Conservation (phyloP, 2,329 filamentous ascomycete genomes). For the Aspergillus puulaauensis region DNA sequence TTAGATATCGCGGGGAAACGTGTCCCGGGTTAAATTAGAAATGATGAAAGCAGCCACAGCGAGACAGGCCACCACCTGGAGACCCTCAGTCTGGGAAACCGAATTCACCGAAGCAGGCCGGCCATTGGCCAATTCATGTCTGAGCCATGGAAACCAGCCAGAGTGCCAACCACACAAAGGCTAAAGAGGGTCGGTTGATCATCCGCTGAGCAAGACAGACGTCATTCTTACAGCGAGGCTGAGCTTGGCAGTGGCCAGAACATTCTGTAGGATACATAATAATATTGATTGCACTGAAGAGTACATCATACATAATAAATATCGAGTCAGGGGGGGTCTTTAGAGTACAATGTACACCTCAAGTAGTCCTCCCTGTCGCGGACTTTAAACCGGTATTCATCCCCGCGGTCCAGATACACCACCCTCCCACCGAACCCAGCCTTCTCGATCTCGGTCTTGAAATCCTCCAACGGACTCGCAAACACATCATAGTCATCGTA, state of each 20-base stretch:
- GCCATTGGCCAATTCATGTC: neutral
- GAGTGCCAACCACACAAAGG: neutral
- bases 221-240: neutral
- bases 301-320: too few relatives aligned
- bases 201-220: neutral
- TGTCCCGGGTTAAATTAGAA: too few relatives aligned
- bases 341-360: too few relatives aligned
- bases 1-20: too few relatives aligned
- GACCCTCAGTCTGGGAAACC: too few relatives aligned
- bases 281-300: too few relatives aligned
- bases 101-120: too few relatives aligned
- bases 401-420: slow-evolving; percentile 61
- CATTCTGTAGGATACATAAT: neutral
- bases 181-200: neutral
- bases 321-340: too few relatives aligned
- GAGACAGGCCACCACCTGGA: too few relatives aligned
- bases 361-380: too few relatives aligned
- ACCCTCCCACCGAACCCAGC: slow-evolving; percentile 55
- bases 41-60: too few relatives aligned
- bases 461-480: slow-evolving; percentile 58
- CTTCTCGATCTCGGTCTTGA: slow-evolving; percentile 55
- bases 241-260: neutral
- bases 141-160: neutral
- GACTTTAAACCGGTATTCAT: slow-evolving; percentile 58
- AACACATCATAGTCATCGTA: slow-evolving; percentile 67